These are phyloP conservation scores for Eremochloa ophiuroides DNA, from an alignment of 176 grass and related monocot species.

Conservation along the genomic window DNA sequence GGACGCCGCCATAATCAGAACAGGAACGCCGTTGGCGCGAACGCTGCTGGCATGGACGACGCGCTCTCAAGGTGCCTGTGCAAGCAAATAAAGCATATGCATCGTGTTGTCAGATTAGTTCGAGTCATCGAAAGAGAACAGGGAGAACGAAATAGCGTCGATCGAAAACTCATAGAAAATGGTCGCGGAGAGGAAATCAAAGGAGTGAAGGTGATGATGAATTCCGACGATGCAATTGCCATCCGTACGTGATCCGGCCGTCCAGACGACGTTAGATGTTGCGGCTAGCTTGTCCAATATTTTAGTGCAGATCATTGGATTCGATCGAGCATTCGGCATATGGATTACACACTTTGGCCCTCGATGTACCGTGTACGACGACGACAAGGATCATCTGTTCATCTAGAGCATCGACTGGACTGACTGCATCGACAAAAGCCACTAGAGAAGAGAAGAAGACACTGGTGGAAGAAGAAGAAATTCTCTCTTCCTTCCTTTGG, in stretches of 20 bases:
- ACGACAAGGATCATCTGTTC: background rate
- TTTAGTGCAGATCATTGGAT: too few species aligned
- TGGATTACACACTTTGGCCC: too few species aligned
- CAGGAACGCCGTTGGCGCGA: constrained; percentile 44
- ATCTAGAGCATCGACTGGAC: background rate
- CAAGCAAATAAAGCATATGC: background rate
- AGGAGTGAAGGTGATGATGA: background rate
- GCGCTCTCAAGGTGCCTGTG: constrained; percentile 37
- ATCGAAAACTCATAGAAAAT: too few species aligned
- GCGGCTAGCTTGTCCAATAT: too few species aligned
- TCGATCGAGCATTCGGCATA: too few species aligned
- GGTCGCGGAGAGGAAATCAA: background rate
- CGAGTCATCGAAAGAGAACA: background rate
- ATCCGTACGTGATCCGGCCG: background rate
- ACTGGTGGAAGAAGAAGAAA: too few species aligned
- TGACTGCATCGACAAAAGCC: background rate
- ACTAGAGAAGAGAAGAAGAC: background rate
- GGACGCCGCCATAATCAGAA: constrained; percentile 21
- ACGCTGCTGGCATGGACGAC: constrained; percentile 34
- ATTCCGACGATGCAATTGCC: background rate
- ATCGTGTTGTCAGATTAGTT: background rate
- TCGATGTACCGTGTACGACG: too few species aligned
- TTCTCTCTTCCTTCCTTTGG: too few species aligned
- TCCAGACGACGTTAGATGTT: too few species aligned
- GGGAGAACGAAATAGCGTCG: background rate